A percentile compares a stretch with the other conserved stretches of the same genome.
These are phyloP conservation scores for Radiomyces spectabilis DNA, from an alignment of 192 early-diverging fungal genomes.

Conservation along the genomic window DNA sequence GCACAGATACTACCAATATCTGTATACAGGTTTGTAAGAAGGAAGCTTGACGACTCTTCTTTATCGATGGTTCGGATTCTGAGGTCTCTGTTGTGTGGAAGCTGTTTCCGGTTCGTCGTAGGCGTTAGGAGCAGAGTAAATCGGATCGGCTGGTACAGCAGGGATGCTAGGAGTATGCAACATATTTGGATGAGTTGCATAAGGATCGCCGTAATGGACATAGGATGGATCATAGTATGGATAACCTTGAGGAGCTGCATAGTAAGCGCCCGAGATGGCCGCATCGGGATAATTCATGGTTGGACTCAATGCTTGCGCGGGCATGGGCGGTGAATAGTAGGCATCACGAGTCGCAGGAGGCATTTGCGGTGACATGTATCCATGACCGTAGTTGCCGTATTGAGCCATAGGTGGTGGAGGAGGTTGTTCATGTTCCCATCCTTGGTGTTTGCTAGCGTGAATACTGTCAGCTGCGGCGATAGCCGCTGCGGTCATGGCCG, in stretches of 20 bases:
- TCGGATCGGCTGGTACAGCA: neutral
- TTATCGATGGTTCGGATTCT: no score
- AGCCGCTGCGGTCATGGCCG: neutral
- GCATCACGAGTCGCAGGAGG: neutral
- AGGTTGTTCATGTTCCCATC: neutral
- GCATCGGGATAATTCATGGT: neutral
- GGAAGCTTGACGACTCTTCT: no score
- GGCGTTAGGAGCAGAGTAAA: constrained; percentile 2
- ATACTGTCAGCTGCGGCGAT: neutral
- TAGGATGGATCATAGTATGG: constrained; percentile 1
- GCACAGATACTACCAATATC: no score
- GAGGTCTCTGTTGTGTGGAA: no score
- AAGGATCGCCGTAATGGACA: neutral
- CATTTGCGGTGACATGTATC: neutral
- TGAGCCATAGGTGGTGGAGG: neutral
- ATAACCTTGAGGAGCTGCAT: neutral
- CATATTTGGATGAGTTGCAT: neutral
- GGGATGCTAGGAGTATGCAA: neutral
- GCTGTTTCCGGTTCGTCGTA: no score
- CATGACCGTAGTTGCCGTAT: neutral
- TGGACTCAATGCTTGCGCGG: neutral
- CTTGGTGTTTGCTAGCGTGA: neutral
- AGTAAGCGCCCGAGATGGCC: constrained; percentile 4
- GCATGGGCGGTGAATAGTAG: no score
- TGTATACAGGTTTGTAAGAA: no score